Evolutionary conservation across 2,329 filamentous ascomycete genomes (phyloP).

Genomic region (Microsporum canis): DNA sequence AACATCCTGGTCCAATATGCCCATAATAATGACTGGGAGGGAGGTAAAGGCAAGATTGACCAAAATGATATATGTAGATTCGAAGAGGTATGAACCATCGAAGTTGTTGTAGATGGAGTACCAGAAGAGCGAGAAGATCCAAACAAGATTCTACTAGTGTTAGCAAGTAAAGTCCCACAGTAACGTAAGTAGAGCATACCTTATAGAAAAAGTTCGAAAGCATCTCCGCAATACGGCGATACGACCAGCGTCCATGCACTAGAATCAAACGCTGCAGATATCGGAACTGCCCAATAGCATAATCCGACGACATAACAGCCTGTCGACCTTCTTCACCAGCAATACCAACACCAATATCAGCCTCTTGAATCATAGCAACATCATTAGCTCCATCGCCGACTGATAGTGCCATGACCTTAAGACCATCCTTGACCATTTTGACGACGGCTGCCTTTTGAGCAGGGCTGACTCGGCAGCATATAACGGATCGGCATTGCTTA

Average conservation of each 20-base stretch:
- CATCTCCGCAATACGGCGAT: slow-evolving; percentile 78
- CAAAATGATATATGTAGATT: slow-evolving; percentile 93
- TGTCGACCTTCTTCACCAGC: slow-evolving; percentile 85
- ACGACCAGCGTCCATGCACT: slow-evolving; percentile 93
- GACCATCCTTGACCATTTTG: slow-evolving; percentile 81
- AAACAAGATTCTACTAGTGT: slow-evolving; percentile 69
- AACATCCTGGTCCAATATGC: slow-evolving; percentile 93
- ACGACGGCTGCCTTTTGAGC: slow-evolving; percentile 97
- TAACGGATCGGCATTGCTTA: slow-evolving; percentile 91
- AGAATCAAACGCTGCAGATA: slow-evolving; percentile 75
- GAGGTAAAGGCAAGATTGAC: slow-evolving; percentile 98
- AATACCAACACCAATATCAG: slow-evolving; percentile 88
- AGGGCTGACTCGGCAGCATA: slow-evolving; percentile 94
- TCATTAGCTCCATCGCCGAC: slow-evolving; percentile 93
- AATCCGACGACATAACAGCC: slow-evolving; percentile 92
- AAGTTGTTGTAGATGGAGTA: slow-evolving; percentile 93
- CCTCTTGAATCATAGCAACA: slow-evolving; percentile 95
- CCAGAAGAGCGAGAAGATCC: slow-evolving; percentile 96
- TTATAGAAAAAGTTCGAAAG: slow-evolving; percentile 99
- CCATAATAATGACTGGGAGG: slow-evolving; percentile 86
- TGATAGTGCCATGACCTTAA: slow-evolving; percentile 92
- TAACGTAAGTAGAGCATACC: slow-evolving; percentile 31
- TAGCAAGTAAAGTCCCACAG: slow-evolving; percentile 2
- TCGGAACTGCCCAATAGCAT: slow-evolving; percentile 87
- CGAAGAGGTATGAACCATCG: slow-evolving; percentile 92